Evolutionary conservation across 371 early-diverging fungal genomes (phyloP).

Genomic region (Rhizopus stolonifer): DNA sequence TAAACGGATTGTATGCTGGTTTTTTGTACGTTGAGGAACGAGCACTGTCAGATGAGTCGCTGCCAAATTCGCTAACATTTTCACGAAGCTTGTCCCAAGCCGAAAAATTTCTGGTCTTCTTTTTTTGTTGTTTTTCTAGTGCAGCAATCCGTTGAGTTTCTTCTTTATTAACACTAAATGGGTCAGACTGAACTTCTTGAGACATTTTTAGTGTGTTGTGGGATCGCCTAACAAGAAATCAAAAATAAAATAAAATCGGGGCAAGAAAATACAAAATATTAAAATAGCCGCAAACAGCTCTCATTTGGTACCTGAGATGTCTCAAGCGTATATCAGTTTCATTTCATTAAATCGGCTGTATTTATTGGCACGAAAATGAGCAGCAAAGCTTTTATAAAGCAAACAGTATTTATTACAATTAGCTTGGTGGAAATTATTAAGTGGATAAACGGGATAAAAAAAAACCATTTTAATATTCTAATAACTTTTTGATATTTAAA

Average conservation of each 20-base stretch:
- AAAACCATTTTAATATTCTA: no score
- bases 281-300: no score
- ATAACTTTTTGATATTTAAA: constrained; percentile 25
- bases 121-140: neutral
- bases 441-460: no score
- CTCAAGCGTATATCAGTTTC: no score
- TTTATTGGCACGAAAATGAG: no score
- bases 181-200: neutral
- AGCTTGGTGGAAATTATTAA: no score
- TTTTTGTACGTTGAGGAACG: constrained; percentile 1
- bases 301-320: no score
- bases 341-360: no score
- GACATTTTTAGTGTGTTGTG: neutral
- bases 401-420: no score
- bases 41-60: neutral
- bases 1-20: constrained; percentile 9
- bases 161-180: neutral
- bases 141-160: neutral
- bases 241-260: neutral
- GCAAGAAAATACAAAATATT: no score
- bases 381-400: no score
- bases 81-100: constrained; percentile 17
- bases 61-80: constrained; percentile 3
- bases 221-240: neutral
- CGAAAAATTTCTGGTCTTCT: constrained; percentile 8